A percentile compares a stretch with the other conserved stretches of the same genome.
Conservation (phyloP, 2,329 filamentous ascomycete genomes). For the Talaromyces funiculosus region DNA sequence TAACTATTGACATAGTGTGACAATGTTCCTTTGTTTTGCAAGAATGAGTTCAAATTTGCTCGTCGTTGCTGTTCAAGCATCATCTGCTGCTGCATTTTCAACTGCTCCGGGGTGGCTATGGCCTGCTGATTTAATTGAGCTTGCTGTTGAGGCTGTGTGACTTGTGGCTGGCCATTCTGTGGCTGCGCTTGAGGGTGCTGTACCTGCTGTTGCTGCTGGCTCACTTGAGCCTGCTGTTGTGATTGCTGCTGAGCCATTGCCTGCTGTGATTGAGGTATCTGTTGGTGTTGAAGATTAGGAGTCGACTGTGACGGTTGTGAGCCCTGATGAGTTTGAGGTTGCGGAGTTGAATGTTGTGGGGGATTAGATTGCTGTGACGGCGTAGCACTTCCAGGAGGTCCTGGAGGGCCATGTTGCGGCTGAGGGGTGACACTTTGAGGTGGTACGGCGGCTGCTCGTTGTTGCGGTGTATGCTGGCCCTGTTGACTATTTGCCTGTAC, state of each 20-base stretch:
- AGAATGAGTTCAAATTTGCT: slow-evolving; percentile 22
- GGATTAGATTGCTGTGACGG: slow-evolving; percentile 31
- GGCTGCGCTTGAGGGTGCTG: slow-evolving; percentile 18
- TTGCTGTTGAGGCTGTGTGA: slow-evolving; percentile 5
- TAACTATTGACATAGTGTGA: slow-evolving; percentile 52
- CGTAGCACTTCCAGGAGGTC: slow-evolving; percentile 34
- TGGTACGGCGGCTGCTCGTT: slow-evolving; percentile 36
- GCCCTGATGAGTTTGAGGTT: slow-evolving; percentile 30
- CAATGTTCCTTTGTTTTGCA: slow-evolving; percentile 34
- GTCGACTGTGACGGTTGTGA: slow-evolving; percentile 33
- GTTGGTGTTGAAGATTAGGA: slow-evolving; percentile 36
- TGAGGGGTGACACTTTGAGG: slow-evolving; percentile 40
- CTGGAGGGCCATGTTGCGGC: slow-evolving; percentile 38
- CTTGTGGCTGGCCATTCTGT: slow-evolving; percentile 2
- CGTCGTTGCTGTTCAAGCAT: slow-evolving; percentile 29
- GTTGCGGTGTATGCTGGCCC: slow-evolving; percentile 37
- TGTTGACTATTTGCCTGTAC: slow-evolving; percentile 31
- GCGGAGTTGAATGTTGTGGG: slow-evolving; percentile 28
- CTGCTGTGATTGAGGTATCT: slow-evolving; percentile 32
- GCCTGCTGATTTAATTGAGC: slow-evolving; percentile 24
- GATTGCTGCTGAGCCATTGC: slow-evolving; percentile 20
- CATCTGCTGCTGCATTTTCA: slow-evolving; percentile 40
- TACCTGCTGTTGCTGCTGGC: slow-evolving; percentile 26
- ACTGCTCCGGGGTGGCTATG: slow-evolving; percentile 36
- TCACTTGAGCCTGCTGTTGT: slow-evolving; percentile 21